Base-by-base conservation (phyloP, 2,329 filamentous ascomycete genomes). In the Nothopassalora personata region DNA sequence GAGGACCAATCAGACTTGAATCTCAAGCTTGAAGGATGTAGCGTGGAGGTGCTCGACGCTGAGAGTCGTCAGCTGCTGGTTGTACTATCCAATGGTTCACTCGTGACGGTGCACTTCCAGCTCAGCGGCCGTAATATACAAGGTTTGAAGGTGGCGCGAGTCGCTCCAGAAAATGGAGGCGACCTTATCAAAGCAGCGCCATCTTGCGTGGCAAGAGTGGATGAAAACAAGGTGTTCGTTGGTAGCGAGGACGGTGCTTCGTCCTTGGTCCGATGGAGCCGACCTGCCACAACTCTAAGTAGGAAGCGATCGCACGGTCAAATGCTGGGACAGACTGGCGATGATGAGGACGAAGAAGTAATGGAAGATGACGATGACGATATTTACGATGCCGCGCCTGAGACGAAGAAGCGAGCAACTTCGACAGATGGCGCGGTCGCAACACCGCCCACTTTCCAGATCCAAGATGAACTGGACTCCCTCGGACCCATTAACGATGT, bases 101-200 rank as follows among this genome's bases (percentile, higher is more conserved):
- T 96, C 51, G 85, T 85, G 9, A 81, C 94, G 23, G 75, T 97
- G 11, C 87, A 83, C 15, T 97, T 99, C 76, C 86, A 86, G 56
- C 84, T 97, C 61, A 92, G 97, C 71, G 94, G 95, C 15, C 85
- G 94, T 56, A 95, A 90, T 2, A 91, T 99, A 1, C 96, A 92
- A 28, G 91, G 91, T 1, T 80, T 99, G 61, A 85, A 82, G n/a
- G 76, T 99, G 55, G 85, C 84, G 63, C 75, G 83, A 43, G 79
- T 97, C 5, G 71, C 83, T 4, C 68, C 76, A 43, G 84, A 89
- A 56, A 79, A 82, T 27, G 88, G 89, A 9, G 87, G 88, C 7
- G 72, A 75, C 31, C 62, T 89, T 9, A 71, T 95, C 59, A 81
- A 81, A 52, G 81, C 82, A 46, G 77, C 81, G 23, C 83, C 86